A percentile compares a stretch with the other conserved stretches of the same genome.
Conservation (phyloP, 2,329 filamentous ascomycete genomes). For the Pyricularia grisea region DNA sequence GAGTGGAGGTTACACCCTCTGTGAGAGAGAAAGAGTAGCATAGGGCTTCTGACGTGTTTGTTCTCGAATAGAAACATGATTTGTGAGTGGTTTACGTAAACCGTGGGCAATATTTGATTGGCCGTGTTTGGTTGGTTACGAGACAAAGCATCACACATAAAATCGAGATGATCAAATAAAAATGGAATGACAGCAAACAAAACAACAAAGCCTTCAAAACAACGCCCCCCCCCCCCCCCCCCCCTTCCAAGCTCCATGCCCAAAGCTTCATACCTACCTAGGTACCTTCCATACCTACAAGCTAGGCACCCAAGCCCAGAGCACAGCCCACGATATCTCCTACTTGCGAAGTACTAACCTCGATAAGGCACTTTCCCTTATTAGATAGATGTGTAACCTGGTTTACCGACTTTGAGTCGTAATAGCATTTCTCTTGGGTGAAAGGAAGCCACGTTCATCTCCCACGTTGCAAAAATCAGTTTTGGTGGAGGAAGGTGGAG, state of each 20-base stretch:
- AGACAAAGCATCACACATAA: background rate
- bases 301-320: too few species aligned
- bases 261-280: background rate
- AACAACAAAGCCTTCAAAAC: background rate
- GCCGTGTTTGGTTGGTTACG: background rate
- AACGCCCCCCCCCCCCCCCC: background rate
- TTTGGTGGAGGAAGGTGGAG: slow-evolving; percentile 1
- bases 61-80: background rate
- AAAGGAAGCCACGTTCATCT: background rate
- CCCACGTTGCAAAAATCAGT: background rate
- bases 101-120: background rate
- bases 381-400: background rate
- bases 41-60: background rate
- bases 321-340: background rate
- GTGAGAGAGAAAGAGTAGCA: background rate
- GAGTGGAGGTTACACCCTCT: background rate
- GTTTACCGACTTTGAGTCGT: background rate
- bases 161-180: background rate
- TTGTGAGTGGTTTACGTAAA: background rate
- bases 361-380: background rate
- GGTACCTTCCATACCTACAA: too few species aligned
- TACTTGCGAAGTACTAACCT: background rate
- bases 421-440: background rate
- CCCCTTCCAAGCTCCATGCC: background rate
- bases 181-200: background rate